phyloP scores from a whole-genome alignment of 2,329 filamentous ascomycete genomes.

The Claviceps sp. region DNA sequence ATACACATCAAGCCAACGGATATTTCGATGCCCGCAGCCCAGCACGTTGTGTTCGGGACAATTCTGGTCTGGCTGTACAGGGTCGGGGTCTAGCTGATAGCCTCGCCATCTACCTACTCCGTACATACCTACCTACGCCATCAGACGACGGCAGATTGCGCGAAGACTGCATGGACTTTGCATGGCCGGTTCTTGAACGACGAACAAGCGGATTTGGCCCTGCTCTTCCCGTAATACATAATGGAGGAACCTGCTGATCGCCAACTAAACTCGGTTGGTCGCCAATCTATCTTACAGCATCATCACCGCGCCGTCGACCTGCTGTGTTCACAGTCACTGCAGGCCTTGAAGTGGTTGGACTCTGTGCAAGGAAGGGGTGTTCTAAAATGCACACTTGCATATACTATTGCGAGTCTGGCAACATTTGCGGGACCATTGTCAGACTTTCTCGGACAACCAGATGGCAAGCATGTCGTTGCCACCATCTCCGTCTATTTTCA shows the following conservation, averaged over 20 bases:
- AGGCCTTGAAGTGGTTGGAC: constrained; percentile 33
- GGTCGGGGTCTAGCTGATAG: not conserved
- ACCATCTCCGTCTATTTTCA: constrained; percentile 89
- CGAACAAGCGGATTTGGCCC: not conserved
- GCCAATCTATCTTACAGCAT: not conserved
- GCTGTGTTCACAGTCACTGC: not conserved
- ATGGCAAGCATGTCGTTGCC: constrained; percentile 81
- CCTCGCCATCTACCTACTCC: not conserved
- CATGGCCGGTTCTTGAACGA: not conserved
- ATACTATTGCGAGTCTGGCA: constrained; percentile 66
- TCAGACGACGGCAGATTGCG: constrained; percentile 5
- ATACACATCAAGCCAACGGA: too few species aligned
- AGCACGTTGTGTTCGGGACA: not conserved
- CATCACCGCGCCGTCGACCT: not conserved
- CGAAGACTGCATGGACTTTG: not conserved
- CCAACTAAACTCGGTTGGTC: not conserved
- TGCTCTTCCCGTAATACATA: not conserved
- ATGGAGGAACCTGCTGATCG: not conserved
- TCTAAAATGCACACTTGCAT: constrained; percentile 77
- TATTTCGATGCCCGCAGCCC: not conserved
- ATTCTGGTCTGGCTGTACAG: not conserved
- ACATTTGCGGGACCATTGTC: constrained; percentile 65
- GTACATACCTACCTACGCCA: not conserved
- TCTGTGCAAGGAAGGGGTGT: constrained; percentile 62
- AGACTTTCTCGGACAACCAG: constrained; percentile 60